Base-by-base conservation (phyloP, 202 grass and related monocot genomes). In the Elaeis oleifera region DNA sequence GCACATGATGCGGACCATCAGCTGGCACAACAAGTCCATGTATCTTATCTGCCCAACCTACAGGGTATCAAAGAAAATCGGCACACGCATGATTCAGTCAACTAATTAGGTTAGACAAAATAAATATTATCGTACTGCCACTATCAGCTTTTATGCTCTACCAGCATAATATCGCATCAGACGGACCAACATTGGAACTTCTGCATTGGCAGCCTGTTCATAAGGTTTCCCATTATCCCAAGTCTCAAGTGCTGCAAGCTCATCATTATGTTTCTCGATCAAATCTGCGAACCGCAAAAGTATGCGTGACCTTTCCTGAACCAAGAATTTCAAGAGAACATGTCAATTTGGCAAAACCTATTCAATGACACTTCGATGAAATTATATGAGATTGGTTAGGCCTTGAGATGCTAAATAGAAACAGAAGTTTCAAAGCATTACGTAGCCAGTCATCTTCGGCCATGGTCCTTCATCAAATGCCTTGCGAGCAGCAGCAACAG, bases 151-250 rank as follows among this genome's bases (percentile, higher is more conserved):
- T 51, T 68, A 44, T 26, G 19, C 64, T 21, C 73, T 63, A 97
- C 92, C 92, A 58, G 92, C 92, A 73, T 97, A 97, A 63, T 97
- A 97, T 24, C 92, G 85, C 76, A 97, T 92, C 18, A 97, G 31
- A 49, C 92, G 92, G 15, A 72, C 85, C 16, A 92, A 4, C 92
- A 92, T 91, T 1, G 92, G 92, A 50, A 97, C 71, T 68, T 97
- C 92, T 4, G 75, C 60, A 0, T 54, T 25, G 19, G 94, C 85
- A 79, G 88, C 69, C 65, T 99, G 94, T 56, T 82, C 82, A 61
- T 82, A 94, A 15, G 94, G 82, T 63, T 99, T 99, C 32, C 94
- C 94, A 3, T 86, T 99, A 68, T 99, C 94, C 94, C 94, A 99
- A 25, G 88, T 87, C 75, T 99, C 94, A 76, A 99, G 49, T 67